Conservation (phyloP, 768 basidiomycete genomes). For the Fomitopsis pulvina region DNA sequence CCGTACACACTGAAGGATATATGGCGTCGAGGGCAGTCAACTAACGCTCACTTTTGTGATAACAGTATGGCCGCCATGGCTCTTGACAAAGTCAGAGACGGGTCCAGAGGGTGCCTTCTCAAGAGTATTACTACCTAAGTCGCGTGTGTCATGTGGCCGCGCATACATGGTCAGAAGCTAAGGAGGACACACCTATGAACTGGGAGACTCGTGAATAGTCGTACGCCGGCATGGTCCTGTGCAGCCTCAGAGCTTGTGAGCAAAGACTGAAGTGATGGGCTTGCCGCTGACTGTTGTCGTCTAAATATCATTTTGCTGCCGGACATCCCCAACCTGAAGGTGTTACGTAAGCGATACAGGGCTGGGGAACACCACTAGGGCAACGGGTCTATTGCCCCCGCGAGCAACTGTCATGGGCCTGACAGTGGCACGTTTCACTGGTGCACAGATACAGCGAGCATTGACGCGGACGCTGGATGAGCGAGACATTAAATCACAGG, state of each 20-base stretch:
- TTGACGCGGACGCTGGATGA: no score
- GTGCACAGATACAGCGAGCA: no score
- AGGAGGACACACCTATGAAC: constrained; percentile 45
- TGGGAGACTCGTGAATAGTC: constrained; percentile 58
- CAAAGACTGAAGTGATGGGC: not conserved
- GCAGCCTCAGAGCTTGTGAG: not conserved
- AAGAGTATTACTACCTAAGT: constrained; percentile 84
- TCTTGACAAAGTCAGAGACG: constrained; percentile 87
- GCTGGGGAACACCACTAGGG: not conserved
- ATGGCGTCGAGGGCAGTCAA: not conserved
- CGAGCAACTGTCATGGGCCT: no score
- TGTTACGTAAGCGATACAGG: constrained; percentile 14
- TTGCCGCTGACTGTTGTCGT: not conserved
- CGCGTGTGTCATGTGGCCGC: constrained; percentile 11
- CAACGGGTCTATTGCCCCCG: no score
- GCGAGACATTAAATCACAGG: no score
- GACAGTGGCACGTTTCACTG: no score
- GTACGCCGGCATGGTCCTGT: constrained; percentile 26
- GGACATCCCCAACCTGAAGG: constrained; percentile 6
- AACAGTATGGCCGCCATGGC: constrained; percentile 92
- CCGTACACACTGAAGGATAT: no score
- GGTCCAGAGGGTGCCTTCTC: constrained; percentile 74
- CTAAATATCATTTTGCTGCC: not conserved
- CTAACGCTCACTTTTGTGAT: constrained; percentile 86
- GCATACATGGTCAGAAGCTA: constrained; percentile 11